Conservation (phyloP, 2,329 filamentous ascomycete genomes). For the Trichoderma polysporum region DNA sequence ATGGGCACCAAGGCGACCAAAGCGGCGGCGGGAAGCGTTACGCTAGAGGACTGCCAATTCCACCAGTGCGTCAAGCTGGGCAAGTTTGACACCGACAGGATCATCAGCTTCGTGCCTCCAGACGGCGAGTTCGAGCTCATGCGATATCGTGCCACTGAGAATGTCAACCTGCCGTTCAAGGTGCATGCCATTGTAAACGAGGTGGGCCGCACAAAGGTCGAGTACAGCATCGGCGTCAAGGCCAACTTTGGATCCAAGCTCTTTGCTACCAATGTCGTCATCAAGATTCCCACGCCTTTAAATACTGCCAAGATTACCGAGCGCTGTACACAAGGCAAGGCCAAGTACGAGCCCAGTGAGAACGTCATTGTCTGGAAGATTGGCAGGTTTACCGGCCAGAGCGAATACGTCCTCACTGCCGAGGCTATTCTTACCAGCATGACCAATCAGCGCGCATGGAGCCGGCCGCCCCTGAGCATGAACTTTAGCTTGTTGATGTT, state of each 20-base stretch:
- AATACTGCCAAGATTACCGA: constrained; percentile 95
- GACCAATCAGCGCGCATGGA: constrained; percentile 98
- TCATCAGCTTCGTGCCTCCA: constrained; percentile 94
- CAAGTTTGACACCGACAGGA: constrained; percentile 93
- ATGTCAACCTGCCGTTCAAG: constrained; percentile 98
- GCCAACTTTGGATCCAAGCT: constrained; percentile 96
- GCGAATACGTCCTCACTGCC: constrained; percentile 90
- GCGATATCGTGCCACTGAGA: constrained; percentile 97
- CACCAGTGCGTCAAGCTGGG: constrained; percentile 98
- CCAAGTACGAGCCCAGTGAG: constrained; percentile 96
- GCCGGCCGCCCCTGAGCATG: constrained; percentile 83
- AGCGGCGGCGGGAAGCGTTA: constrained; percentile 91
- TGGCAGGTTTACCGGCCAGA: constrained; percentile 95
- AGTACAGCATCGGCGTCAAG: constrained; percentile 96
- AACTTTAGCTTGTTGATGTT: constrained; percentile 98
- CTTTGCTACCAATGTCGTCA: constrained; percentile 93
- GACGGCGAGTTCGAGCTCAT: constrained; percentile 99
- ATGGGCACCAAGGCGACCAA: constrained; percentile 87
- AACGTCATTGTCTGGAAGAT: constrained; percentile 99
- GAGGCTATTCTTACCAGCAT: constrained; percentile 93
- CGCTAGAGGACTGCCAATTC: constrained; percentile 96
- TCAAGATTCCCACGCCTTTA: constrained; percentile 91
- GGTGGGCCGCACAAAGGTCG: constrained; percentile 93
- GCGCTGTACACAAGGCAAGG: constrained; percentile 91
- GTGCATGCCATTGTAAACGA: constrained; percentile 98